Evolutionary conservation across 176 grass and related monocot genomes (phyloP).

Genomic region (Saccharum officinarum): DNA sequence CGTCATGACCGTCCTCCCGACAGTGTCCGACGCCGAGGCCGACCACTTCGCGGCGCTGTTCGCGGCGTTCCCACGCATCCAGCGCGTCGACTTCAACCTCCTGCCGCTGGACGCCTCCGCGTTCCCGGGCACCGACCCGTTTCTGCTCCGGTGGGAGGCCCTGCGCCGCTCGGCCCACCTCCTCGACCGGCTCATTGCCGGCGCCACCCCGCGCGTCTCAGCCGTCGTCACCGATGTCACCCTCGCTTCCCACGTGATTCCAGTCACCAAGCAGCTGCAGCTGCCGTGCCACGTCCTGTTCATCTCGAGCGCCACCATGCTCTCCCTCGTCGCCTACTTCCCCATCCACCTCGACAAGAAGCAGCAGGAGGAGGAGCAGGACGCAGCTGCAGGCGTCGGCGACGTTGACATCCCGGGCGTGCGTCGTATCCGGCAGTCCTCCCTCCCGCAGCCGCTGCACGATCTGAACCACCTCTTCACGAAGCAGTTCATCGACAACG

Average conservation of each 20-base stretch:
- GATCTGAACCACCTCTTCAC: slow-evolving; percentile 54
- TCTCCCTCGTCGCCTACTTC: slow-evolving; percentile 50
- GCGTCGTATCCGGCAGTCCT: background rate
- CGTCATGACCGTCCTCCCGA: slow-evolving; percentile 52
- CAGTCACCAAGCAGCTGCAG: slow-evolving; percentile 2
- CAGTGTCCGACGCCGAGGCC: slow-evolving; percentile 49
- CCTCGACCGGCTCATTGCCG: slow-evolving; percentile 13
- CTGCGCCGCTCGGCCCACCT: slow-evolving; percentile 48
- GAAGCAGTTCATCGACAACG: slow-evolving; percentile 45
- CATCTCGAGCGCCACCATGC: slow-evolving; percentile 51
- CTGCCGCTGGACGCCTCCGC: slow-evolving; percentile 24
- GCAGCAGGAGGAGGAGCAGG: no score
- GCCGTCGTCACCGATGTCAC: slow-evolving; percentile 51
- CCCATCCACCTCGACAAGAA: slow-evolving; percentile 19
- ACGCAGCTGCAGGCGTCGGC: background rate
- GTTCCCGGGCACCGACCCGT: slow-evolving; percentile 44
- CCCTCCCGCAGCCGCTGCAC: slow-evolving; percentile 30
- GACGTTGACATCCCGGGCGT: slow-evolving; percentile 47
- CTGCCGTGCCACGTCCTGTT: slow-evolving; percentile 58
- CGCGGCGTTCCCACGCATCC: slow-evolving; percentile 36
- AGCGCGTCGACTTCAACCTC: slow-evolving; percentile 49
- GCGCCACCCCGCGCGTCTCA: slow-evolving; percentile 14
- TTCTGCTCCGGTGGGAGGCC: slow-evolving; percentile 49
- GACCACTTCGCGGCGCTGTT: slow-evolving; percentile 40
- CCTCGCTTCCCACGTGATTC: slow-evolving; percentile 33